Evolutionary conservation across 2,329 filamentous ascomycete species (phyloP), one percentile per base, ranked within the genome.

Genomic region (Verticillium albo-atrum): DNA sequence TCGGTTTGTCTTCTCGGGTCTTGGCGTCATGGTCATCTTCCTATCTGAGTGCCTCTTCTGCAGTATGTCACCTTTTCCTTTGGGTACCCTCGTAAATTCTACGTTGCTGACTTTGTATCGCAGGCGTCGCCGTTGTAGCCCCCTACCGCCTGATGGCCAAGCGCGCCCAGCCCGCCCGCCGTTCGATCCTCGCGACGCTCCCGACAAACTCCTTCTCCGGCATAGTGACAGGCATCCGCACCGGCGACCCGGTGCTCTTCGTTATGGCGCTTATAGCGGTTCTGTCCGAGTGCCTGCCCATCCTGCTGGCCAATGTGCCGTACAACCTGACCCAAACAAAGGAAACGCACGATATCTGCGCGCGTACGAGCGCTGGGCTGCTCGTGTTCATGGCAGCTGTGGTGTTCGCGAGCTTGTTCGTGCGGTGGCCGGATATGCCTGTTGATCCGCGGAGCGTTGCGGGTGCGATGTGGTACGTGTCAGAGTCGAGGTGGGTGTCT

Each of bases 231-330:
- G 73, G 75, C 5, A 60, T 77, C 17, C 54, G 64, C 4, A 65
- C 72, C 20, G 67, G 68, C 10, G 74, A 82, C 34, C 56, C 69
- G 6, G 79, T 79, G 60, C 71, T 79, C 1, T 70, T 74, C 26
- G 58, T 74, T 14, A 73, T 78, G 10, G 74, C 77, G 0, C 62
- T 75, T 5, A 75, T 77, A 54, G 71, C 77, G 3, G 73, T 82
- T 25, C 68, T 82, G 2, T 74, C 79, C 25, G 80, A 83, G 55
- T 75, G 81, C 54, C 74, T 83, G n/a, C 80, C 80, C 1, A 70
- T 82, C 23, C 70, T 79, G 2, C 72, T 83, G 3, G 73, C 78
- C 63, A 82, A 81, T 61, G 72, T 82, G 2, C 77, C 80, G 0
- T 80, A 79, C 66, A 77, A 73, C 57, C 71, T 76, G 2, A 73